Percentiles rank a stretch among this genome's conserved stretches.
Evolutionary conservation across 208 protist species (phyloP).

Genomic region (Trypanosoma lewisi): DNA sequence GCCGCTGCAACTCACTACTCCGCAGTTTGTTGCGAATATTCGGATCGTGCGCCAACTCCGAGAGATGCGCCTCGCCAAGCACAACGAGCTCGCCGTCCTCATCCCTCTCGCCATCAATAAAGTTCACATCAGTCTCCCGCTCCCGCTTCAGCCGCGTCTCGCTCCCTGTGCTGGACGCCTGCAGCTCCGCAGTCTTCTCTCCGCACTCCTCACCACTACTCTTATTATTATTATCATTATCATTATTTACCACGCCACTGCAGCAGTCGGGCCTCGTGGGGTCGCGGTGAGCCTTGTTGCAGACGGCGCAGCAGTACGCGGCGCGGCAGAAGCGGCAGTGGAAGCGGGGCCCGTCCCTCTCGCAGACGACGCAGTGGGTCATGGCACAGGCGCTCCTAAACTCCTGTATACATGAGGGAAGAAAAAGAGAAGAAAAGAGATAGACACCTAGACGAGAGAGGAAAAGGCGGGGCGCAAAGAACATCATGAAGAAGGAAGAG

Average conservation of each 20-base stretch:
- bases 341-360: slow-evolving; percentile 32
- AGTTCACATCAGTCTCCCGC: neutral
- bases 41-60: slow-evolving; percentile 43
- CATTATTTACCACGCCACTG: neutral
- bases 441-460: slow-evolving; percentile 5
- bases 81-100: slow-evolving; percentile 38
- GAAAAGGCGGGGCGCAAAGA: slow-evolving; percentile 4
- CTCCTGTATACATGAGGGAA: neutral
- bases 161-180: neutral
- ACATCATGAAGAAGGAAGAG: neutral
- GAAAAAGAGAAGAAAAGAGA: slow-evolving; percentile 17
- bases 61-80: slow-evolving; percentile 61
- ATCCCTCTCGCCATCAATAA: slow-evolving; percentile 22
- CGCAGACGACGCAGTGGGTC: slow-evolving; percentile 54
- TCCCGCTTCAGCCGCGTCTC: neutral
- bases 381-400: slow-evolving; percentile 19
- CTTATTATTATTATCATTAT: neutral
- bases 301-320: slow-evolving; percentile 62
- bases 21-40: slow-evolving; percentile 50
- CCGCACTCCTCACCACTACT: neutral
- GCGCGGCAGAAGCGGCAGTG: slow-evolving; percentile 57
- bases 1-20: slow-evolving; percentile 49
- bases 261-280: slow-evolving; percentile 8
- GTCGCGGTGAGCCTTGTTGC: slow-evolving; percentile 54
- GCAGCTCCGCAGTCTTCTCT: neutral